These are phyloP conservation scores for Paecilomyces sp. DNA, from an alignment of 2,329 filamentous ascomycete genomes.

Conservation along the genomic window DNA sequence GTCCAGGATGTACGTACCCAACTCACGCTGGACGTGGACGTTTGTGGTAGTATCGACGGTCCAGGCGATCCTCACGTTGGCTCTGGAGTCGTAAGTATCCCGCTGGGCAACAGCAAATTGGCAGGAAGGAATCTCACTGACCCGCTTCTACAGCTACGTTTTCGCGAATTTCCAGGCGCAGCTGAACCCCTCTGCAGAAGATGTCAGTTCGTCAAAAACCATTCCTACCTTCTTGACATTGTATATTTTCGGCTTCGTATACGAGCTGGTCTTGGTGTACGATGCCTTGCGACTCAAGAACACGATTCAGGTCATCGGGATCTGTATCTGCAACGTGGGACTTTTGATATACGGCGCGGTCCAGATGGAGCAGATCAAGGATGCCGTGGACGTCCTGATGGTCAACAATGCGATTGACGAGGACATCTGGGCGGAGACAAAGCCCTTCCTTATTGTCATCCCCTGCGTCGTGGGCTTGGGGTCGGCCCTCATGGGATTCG, in stretches of 20 bases:
- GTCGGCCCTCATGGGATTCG: constrained; percentile 64
- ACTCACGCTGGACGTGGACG: constrained; percentile 78
- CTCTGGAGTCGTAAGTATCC: constrained; percentile 71
- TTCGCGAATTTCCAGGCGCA: constrained; percentile 74
- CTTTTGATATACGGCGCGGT: constrained; percentile 89
- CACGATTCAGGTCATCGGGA: constrained; percentile 94
- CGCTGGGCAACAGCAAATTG: neutral
- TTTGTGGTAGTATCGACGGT: constrained; percentile 68
- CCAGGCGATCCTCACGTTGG: constrained; percentile 74
- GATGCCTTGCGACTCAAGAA: constrained; percentile 93
- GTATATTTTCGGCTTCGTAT: constrained; percentile 95
- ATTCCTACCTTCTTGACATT: constrained; percentile 94
- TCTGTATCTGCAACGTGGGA: constrained; percentile 87
- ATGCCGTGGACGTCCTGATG: constrained; percentile 57
- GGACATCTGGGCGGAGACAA: constrained; percentile 61
- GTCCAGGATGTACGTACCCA: constrained; percentile 66
- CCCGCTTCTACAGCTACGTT: constrained; percentile 58
- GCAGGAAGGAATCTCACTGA: constrained; percentile 1
- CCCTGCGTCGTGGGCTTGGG: constrained; percentile 74
- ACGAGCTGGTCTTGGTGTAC: constrained; percentile 82
- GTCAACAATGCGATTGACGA: constrained; percentile 36
- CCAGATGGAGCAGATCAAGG: constrained; percentile 82
- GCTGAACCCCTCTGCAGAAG: constrained; percentile 35
- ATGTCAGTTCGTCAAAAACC: constrained; percentile 45
- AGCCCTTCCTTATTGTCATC: constrained; percentile 75